phyloP scores from a whole-genome alignment of 805 yeast genomes.

The Cyberlindnera saturnus region DNA sequence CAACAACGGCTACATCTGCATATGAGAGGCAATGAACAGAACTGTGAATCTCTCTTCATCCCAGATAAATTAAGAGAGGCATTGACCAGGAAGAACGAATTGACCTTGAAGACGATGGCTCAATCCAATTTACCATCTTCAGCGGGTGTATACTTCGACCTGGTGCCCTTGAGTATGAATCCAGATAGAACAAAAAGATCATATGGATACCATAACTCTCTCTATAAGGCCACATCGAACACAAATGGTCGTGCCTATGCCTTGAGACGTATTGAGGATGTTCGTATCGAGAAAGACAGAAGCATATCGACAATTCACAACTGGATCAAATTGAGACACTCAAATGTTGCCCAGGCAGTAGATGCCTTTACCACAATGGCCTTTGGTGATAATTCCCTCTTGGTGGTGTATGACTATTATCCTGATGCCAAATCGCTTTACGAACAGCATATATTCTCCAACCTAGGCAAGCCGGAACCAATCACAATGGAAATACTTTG shows the following conservation, averaged over 20 bases:
- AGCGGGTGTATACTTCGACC: constrained; percentile 77
- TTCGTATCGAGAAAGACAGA: constrained; percentile 46
- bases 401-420: constrained; percentile 77
- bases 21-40: constrained; percentile 65
- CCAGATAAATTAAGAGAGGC: constrained; percentile 66
- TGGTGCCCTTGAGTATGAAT: constrained; percentile 70
- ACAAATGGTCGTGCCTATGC: constrained; percentile 73
- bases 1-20: constrained; percentile 63
- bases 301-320: constrained; percentile 54
- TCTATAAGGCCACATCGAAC: constrained; percentile 78
- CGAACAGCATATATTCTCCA: constrained; percentile 58
- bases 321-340: constrained; percentile 55
- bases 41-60: constrained; percentile 63
- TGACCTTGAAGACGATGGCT: constrained; percentile 63
- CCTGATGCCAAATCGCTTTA: constrained; percentile 69
- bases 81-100: constrained; percentile 70
- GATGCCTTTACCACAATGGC: constrained; percentile 86
- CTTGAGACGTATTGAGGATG: constrained; percentile 65
- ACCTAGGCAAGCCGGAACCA: constrained; percentile 33
- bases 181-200: constrained; percentile 27
- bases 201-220: constrained; percentile 52
- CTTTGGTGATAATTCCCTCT: constrained; percentile 73
- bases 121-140: constrained; percentile 61
- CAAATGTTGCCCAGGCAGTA: constrained; percentile 59
- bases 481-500: constrained; percentile 66